A percentile compares a stretch with the other conserved stretches of the same genome.
These are phyloP conservation scores for Phytopythium montanum DNA, from an alignment of 352 stramenopile genomes.

Conservation along the genomic window DNA sequence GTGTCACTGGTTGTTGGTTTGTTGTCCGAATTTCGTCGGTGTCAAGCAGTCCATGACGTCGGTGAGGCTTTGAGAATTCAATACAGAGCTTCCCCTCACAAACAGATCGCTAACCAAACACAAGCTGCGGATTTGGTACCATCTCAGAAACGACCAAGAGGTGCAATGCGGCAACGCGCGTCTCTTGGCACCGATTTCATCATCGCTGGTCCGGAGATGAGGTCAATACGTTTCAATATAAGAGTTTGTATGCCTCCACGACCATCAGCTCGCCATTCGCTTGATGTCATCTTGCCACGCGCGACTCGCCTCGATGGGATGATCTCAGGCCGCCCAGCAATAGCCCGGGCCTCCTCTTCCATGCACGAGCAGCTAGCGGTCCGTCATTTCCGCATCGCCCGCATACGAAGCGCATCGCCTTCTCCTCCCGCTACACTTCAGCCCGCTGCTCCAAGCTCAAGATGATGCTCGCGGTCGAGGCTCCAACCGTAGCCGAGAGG, in stretches of 20 bases:
- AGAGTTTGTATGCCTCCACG: background rate
- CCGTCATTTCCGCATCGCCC: conserved; percentile 7
- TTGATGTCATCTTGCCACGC: conserved; percentile 5
- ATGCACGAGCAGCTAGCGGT: background rate
- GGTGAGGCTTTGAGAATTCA: background rate
- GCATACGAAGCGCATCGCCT: conserved; percentile 1
- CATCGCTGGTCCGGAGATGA: background rate
- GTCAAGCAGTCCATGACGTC: conserved; percentile 4
- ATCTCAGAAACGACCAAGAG: conserved; percentile 4
- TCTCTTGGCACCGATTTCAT: conserved; percentile 1
- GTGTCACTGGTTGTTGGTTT: background rate
- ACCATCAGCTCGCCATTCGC: background rate
- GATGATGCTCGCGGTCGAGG: background rate
- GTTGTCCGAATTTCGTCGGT: background rate
- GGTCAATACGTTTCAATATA: conserved; percentile 1
- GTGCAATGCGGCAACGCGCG: background rate
- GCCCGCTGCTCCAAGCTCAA: background rate
- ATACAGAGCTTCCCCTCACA: conserved; percentile 1
- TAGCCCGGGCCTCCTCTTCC: background rate
- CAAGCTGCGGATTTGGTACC: background rate
- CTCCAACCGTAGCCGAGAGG: background rate
- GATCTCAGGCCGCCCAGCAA: background rate
- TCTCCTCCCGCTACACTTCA: background rate
- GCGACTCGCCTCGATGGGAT: background rate
- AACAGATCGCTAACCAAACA: background rate